Evolutionary conservation across 2,329 filamentous ascomycete species (phyloP).

Genomic region (Pseudogymnoascus sp.): DNA sequence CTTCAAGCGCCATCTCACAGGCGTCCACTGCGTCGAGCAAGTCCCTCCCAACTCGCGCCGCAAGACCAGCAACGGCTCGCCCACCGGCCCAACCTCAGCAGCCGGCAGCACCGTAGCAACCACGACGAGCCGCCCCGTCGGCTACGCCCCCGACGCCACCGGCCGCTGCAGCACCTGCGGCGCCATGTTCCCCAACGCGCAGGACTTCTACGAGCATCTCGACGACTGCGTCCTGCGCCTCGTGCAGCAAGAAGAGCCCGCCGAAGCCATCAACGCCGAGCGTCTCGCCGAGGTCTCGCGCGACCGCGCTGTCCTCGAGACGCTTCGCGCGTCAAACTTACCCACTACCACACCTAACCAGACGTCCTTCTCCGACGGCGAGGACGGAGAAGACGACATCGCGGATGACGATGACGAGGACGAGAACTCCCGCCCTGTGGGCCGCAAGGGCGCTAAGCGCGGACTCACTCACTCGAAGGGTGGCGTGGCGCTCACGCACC

Average conservation of each 20-base stretch:
- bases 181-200: slow-evolving; percentile 72
- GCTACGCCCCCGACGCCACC: slow-evolving; percentile 67
- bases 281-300: slow-evolving; percentile 59
- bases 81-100: slow-evolving; percentile 11
- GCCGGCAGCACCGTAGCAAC: slow-evolving; percentile 29
- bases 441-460: slow-evolving; percentile 25
- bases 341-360: slow-evolving; percentile 36
- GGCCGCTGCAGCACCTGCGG: slow-evolving; percentile 92
- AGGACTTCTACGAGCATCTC: slow-evolving; percentile 96
- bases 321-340: slow-evolving; percentile 52
- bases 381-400: slow-evolving; percentile 45
- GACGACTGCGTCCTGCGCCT: slow-evolving; percentile 68
- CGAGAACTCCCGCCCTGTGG: slow-evolving; percentile 41
- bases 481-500: slow-evolving; percentile 50
- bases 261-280: slow-evolving; percentile 60
- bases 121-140: slow-evolving; percentile 56
- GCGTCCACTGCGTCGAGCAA: slow-evolving; percentile 90
- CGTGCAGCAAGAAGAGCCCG: slow-evolving; percentile 63
- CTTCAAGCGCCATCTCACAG: slow-evolving; percentile 91
- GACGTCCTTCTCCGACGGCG: slow-evolving; percentile 32
- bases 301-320: slow-evolving; percentile 54
- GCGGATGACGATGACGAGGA: slow-evolving; percentile 51
- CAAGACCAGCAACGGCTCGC: slow-evolving; percentile 37
- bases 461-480: slow-evolving; percentile 73
- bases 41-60: slow-evolving; percentile 84